Evolutionary conservation across 1,284 basidiomycete genomes (phyloP).

Genomic region (Malassezia nana): DNA sequence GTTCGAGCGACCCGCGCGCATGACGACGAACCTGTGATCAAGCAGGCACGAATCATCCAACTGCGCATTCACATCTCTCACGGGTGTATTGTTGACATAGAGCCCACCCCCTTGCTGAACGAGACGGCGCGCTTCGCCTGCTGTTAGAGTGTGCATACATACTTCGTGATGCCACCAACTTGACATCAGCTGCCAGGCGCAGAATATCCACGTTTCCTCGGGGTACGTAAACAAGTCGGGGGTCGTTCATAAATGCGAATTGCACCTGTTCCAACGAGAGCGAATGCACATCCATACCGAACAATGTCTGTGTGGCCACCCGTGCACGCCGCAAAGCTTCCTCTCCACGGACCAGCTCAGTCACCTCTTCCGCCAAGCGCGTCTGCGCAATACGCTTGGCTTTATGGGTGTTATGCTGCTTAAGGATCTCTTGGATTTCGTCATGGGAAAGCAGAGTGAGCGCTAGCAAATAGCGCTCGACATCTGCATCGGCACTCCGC

Average conservation of each 20-base stretch:
- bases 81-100: constrained; percentile 13
- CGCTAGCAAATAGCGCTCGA: constrained; percentile 67
- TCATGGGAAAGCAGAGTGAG: constrained; percentile 67
- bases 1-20: constrained; percentile 16
- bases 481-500: constrained; percentile 69
- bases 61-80: constrained; percentile 1
- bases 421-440: constrained; percentile 58
- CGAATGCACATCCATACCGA: constrained; percentile 53
- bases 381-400: constrained; percentile 63
- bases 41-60: constrained; percentile 1
- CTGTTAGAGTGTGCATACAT: constrained; percentile 5
- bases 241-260: constrained; percentile 57
- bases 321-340: constrained; percentile 55
- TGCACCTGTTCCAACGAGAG: constrained; percentile 54
- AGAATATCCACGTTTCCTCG: constrained; percentile 5
- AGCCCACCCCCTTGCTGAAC: constrained; percentile 16
- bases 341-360: constrained; percentile 57
- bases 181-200: neutral
- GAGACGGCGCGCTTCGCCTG: constrained; percentile 15
- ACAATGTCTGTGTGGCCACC: constrained; percentile 58
- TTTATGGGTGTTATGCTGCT: constrained; percentile 56
- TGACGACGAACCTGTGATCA: constrained; percentile 8
- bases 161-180: constrained; percentile 13
- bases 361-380: constrained; percentile 75
- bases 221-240: constrained; percentile 35